Percentiles rank a stretch among this genome's conserved stretches.
These are phyloP conservation scores for Paramecium sexaurelia DNA, from an alignment of 73 alveolate species.

Conservation along the genomic window DNA sequence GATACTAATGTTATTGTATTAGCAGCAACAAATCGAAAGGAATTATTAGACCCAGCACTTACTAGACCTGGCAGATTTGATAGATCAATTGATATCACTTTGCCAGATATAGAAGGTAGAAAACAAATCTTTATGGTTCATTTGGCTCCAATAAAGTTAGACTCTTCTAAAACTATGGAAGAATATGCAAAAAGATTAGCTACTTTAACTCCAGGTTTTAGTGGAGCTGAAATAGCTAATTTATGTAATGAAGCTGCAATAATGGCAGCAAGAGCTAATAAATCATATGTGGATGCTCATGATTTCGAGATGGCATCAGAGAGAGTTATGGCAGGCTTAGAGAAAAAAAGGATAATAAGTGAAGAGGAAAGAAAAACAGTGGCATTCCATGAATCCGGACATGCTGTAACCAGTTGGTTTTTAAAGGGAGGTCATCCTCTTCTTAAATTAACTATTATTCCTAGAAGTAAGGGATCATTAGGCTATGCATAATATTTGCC, in stretches of 20 bases:
- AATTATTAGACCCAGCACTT: constrained; percentile 91
- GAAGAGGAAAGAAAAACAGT: constrained; percentile 82
- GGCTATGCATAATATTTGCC: constrained; percentile 89
- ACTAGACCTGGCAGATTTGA: constrained; percentile 99
- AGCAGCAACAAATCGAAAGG: constrained; percentile 92
- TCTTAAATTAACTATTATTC: constrained; percentile 76
- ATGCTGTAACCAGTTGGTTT: constrained; percentile 94
- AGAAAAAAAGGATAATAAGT: constrained; percentile 74
- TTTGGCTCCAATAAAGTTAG: constrained; percentile 67
- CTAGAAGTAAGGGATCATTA: constrained; percentile 88
- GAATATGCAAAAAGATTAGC: constrained; percentile 93
- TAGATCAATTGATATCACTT: constrained; percentile 92
- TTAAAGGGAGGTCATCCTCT: constrained; percentile 85
- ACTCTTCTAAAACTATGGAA: constrained; percentile 72
- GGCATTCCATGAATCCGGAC: constrained; percentile 96
- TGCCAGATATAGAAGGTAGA: constrained; percentile 97
- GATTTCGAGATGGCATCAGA: constrained; percentile 88
- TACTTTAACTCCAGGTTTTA: constrained; percentile 93
- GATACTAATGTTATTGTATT: constrained; percentile 81
- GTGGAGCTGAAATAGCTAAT: constrained; percentile 99
- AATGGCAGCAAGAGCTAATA: constrained; percentile 92
- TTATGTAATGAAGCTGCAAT: constrained; percentile 99
- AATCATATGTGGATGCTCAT: constrained; percentile 63
- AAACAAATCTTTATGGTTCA: constrained; percentile 96
- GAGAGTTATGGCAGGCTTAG: constrained; percentile 87